Conservation (phyloP, 805 yeast genomes). For the Barnettozyma sucrosica region DNA sequence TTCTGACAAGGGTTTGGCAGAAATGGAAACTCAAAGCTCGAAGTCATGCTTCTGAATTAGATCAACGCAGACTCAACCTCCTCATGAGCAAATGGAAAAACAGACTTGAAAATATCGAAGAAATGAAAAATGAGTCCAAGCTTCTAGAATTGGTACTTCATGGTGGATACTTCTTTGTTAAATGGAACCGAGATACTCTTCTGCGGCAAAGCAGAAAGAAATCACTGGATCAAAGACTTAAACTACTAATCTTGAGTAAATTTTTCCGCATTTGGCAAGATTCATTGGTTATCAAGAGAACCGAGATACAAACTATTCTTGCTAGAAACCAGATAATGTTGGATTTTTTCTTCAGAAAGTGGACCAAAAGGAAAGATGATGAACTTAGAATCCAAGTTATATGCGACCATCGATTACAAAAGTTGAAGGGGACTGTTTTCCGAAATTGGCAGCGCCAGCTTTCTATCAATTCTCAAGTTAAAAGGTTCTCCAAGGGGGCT, state of each 20-base stretch:
- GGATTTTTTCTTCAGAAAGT: constrained; percentile 12
- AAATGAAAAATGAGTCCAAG: constrained; percentile 11
- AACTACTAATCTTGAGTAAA: background rate
- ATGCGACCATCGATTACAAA: background rate
- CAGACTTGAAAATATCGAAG: background rate
- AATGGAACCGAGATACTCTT: constrained; percentile 16
- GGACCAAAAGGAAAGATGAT: constrained; percentile 10
- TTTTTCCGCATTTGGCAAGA: constrained; percentile 10
- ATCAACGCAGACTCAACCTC: background rate
- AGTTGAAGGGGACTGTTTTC: background rate
- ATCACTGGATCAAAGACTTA: background rate
- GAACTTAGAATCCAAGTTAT: background rate
- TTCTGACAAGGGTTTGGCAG: constrained; percentile 6
- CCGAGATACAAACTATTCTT: constrained; percentile 7
- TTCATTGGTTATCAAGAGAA: constrained; percentile 1
- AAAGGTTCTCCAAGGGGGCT: background rate
- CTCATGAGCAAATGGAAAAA: constrained; percentile 14
- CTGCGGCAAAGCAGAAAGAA: background rate
- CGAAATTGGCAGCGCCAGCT: constrained; percentile 13
- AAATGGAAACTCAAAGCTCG: constrained; percentile 10
- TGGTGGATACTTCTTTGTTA: constrained; percentile 23
- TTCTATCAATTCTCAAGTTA: background rate
- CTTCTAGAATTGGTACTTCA: constrained; percentile 17
- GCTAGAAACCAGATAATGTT: constrained; percentile 10
- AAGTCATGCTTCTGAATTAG: background rate